Percentiles rank a stretch among this genome's conserved stretches.
These are phyloP conservation scores for Nemania abortiva DNA, from an alignment of 2,329 filamentous ascomycete species.

Conservation along the genomic window DNA sequence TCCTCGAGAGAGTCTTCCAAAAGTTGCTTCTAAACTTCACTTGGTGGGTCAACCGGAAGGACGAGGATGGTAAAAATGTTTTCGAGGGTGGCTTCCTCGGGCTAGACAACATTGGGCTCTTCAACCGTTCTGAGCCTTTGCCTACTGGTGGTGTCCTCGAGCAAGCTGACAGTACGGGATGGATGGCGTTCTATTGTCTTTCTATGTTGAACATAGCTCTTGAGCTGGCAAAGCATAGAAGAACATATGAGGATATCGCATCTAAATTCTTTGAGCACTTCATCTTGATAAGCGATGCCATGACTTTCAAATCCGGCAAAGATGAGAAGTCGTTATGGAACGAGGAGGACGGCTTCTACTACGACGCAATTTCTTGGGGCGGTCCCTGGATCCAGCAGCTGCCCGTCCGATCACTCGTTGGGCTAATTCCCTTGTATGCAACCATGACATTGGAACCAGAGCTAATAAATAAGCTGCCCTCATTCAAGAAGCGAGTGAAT, in stretches of 20 bases:
- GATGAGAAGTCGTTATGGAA: slow-evolving; percentile 93
- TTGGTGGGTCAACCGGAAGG: slow-evolving; percentile 99
- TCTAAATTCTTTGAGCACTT: slow-evolving; percentile 99
- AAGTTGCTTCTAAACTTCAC: slow-evolving; percentile 97
- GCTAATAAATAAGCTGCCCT: slow-evolving; percentile 89
- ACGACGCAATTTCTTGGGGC: slow-evolving; percentile 97
- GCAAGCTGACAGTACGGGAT: slow-evolving; percentile 96
- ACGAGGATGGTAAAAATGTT: slow-evolving; percentile 93
- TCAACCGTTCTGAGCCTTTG: slow-evolving; percentile 95
- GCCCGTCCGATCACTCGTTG: slow-evolving; percentile 90
- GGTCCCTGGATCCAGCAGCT: slow-evolving; percentile 94
- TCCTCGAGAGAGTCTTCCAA: slow-evolving; percentile 95
- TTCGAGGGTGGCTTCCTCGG: slow-evolving; percentile 97
- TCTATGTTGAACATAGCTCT: slow-evolving; percentile 97
- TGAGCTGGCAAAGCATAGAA: slow-evolving; percentile 93
- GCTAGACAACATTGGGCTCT: slow-evolving; percentile 95
- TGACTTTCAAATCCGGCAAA: slow-evolving; percentile 83
- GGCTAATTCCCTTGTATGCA: slow-evolving; percentile 92
- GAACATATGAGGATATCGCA: slow-evolving; percentile 95
- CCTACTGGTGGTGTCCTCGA: slow-evolving; percentile 94
- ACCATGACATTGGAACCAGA: slow-evolving; percentile 94
- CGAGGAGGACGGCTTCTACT: slow-evolving; percentile 96
- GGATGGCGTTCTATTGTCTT: slow-evolving; percentile 98
- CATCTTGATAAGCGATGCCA: slow-evolving; percentile 96
- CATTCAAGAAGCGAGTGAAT: slow-evolving; percentile 91